Base-by-base conservation (phyloP, 208 protist genomes). In the Lotmaria passim region DNA sequence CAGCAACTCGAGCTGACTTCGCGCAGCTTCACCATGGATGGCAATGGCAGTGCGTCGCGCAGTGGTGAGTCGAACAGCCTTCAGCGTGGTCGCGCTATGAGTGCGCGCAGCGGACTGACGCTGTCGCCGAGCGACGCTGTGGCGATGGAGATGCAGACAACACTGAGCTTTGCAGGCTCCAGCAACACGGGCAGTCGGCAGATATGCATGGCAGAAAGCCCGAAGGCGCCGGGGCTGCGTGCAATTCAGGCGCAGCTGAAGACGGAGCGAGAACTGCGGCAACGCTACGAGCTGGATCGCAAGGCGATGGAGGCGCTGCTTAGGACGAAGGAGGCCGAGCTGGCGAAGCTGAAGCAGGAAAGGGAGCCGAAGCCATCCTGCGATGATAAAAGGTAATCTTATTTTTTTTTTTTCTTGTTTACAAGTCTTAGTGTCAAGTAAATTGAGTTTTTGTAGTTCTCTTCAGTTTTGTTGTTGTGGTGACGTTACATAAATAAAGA, bases 1-100 rank as follows among this genome's bases (percentile, higher is more conserved):
- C 78, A 90, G 69, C 75, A 86, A 59, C 52, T 84, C 53, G 81
- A 90, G 78, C 69, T 86, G 30, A 55, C 58, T 0, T 64, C 50
- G 30, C 67, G 75, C 21, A 67, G 72, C 46, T n/a, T 65, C 4
- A 23, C 41, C 11, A 23, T 30, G 46, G 23, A 28, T 46, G 44
- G 60, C 34, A 34, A 2, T 33, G 33, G 33, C 33, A 24, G 23
- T 19, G 30, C 24, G 19, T 28, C 17, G 3, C 17, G 28, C 10
- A 38, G 23, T 43, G 28, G 5, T 11, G 31, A 17, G 26, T 24
- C 17, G 33, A n/a, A 34, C 43, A 69, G 10, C n/a, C 12, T 43
- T 5, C 33, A 43, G 21, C 14, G 36, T 0, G 15, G 47, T 33
- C 47, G 60, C 2, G n/a, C 44, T 3, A 3, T 66, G 33, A 66